Percentiles rank a stretch among this genome's conserved stretches.
phyloP scores from a whole-genome alignment of 2,329 filamentous ascomycete species.

The Thelonectria olida region DNA sequence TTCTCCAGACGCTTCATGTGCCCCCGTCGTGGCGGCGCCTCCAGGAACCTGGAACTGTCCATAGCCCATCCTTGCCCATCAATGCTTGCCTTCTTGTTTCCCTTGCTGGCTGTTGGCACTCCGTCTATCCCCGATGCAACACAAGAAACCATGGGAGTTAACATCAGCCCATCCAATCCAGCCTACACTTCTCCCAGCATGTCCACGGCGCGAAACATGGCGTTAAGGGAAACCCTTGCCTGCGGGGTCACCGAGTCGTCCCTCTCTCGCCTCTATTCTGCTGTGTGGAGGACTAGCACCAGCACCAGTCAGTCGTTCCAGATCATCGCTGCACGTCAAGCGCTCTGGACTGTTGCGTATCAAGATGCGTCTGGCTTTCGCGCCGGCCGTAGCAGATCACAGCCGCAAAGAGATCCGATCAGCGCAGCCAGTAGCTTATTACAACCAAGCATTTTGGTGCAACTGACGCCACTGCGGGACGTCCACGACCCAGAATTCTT shows the following conservation, averaged over 20 bases:
- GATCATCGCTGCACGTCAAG: slow-evolving; percentile 6
- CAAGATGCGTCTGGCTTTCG: slow-evolving; percentile 17
- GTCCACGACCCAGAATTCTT: slow-evolving; percentile 7
- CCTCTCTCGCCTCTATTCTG: neutral
- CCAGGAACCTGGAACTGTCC: neutral
- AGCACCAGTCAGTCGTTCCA: neutral
- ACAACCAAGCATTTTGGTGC: slow-evolving; percentile 17
- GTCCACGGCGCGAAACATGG: neutral
- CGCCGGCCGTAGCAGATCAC: slow-evolving; percentile 18
- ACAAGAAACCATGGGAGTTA: slow-evolving; percentile 9
- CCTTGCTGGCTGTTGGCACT: neutral
- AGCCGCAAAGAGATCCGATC: slow-evolving; percentile 15
- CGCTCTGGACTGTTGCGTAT: slow-evolving; percentile 11
- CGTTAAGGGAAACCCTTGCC: slow-evolving; percentile 8
- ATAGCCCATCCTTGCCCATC: neutral
- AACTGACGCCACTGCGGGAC: slow-evolving; percentile 2
- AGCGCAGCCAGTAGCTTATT: slow-evolving; percentile 21
- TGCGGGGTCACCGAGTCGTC: neutral
- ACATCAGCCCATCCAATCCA: neutral
- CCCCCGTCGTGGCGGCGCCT: neutral
- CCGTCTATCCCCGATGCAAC: slow-evolving; percentile 9
- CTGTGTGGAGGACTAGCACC: no score
- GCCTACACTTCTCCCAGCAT: neutral
- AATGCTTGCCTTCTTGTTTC: slow-evolving; percentile 8
- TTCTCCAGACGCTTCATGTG: slow-evolving; percentile 9